Conservation (phyloP, 2,329 filamentous ascomycete genomes). For the Pseudocercospora macadamiae region DNA sequence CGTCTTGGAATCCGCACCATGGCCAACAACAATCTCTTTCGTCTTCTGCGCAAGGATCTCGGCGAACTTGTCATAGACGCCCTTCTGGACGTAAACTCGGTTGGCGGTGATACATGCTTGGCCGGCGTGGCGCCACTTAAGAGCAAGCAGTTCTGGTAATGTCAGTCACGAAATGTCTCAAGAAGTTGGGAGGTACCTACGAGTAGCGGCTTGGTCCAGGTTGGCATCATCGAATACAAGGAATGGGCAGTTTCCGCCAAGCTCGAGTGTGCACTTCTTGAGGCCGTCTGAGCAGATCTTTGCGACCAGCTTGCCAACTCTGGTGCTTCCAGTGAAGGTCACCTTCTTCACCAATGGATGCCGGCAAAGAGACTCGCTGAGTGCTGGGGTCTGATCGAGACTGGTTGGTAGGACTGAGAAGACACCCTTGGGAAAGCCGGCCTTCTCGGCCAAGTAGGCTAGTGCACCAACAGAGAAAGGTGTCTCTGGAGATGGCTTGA, state of each 20-base stretch:
- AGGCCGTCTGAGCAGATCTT: constrained; percentile 62
- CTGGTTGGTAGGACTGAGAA: constrained; percentile 65
- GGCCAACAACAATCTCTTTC: constrained; percentile 61
- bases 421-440: constrained; percentile 62
- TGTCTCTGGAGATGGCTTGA: constrained; percentile 71
- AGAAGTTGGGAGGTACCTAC: constrained; percentile 34
- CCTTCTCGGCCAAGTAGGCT: constrained; percentile 57
- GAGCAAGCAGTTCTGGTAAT: constrained; percentile 44
- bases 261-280: constrained; percentile 67
- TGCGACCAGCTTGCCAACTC: constrained; percentile 65
- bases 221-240: constrained; percentile 67
- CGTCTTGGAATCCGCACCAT: constrained; percentile 60
- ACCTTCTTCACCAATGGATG: constrained; percentile 65
- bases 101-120: constrained; percentile 69
- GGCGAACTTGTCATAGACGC: constrained; percentile 65
- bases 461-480: constrained; percentile 60
- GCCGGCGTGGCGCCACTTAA: constrained; percentile 63
- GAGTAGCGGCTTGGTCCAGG: constrained; percentile 58
- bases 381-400: constrained; percentile 57
- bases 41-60: constrained; percentile 58
- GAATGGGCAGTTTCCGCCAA: constrained; percentile 68
- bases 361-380: constrained; percentile 58
- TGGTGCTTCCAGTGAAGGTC: constrained; percentile 63
- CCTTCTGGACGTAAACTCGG: constrained; percentile 65
- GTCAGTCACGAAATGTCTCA: constrained; percentile 5